Conservation (phyloP, 2,329 filamentous ascomycete species). For the Ascosphaera acerosa region DNA sequence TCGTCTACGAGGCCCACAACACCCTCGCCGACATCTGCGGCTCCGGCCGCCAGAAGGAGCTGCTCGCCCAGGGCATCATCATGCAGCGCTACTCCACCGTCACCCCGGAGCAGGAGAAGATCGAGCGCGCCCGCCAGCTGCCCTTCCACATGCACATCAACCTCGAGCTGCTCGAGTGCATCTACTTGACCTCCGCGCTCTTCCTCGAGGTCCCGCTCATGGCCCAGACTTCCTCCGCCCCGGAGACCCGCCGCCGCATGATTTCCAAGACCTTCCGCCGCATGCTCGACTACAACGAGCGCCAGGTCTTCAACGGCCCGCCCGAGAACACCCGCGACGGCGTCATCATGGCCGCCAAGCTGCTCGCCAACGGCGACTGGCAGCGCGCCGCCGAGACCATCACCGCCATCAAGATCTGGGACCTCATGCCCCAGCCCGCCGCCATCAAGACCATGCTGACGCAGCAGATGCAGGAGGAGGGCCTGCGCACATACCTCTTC, state of each 20-base stretch:
- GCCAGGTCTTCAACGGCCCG: constrained; percentile 94
- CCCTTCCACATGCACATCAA: constrained; percentile 99
- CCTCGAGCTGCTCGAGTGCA: constrained; percentile 88
- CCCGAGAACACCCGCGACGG: constrained; percentile 98
- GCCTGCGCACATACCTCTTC: constrained; percentile 93
- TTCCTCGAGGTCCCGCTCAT: constrained; percentile 92
- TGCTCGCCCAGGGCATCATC: constrained; percentile 92
- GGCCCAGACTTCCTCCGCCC: constrained; percentile 86
- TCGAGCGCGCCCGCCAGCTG: constrained; percentile 90
- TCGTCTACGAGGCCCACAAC: constrained; percentile 93
- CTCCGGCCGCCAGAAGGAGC: constrained; percentile 90
- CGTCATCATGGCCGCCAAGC: constrained; percentile 97
- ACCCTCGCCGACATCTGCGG: constrained; percentile 96
- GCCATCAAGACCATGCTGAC: constrained; percentile 95
- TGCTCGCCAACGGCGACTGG: constrained; percentile 90
- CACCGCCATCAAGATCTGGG: constrained; percentile 98
- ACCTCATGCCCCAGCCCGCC: constrained; percentile 75
- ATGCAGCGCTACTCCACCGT: constrained; percentile 94
- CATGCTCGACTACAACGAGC: constrained; percentile 98
- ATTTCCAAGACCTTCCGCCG: constrained; percentile 99
- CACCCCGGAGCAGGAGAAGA: constrained; percentile 86
- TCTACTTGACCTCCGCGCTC: constrained; percentile 98
- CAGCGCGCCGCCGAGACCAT: constrained; percentile 88
- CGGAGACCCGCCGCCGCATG: constrained; percentile 87
- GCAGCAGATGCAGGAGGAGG: constrained; percentile 96